Conservation (phyloP, 208 protist genomes). For the Balamuthia mandrillaris region DNA sequence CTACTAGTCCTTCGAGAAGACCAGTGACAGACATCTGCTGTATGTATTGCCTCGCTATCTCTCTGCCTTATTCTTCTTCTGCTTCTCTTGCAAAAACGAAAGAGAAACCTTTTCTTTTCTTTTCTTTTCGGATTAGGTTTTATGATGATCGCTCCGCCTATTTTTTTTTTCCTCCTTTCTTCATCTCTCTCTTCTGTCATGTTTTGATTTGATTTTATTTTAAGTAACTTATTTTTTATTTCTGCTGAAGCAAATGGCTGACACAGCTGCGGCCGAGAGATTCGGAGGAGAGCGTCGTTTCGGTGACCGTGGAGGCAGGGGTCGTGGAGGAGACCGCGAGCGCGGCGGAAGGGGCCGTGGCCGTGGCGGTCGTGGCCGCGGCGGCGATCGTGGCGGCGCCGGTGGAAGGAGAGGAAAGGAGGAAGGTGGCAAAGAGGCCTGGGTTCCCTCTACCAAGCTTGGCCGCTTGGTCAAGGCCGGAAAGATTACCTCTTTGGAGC, state of each 20-base stretch:
- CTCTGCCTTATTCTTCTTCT: too few relatives aligned
- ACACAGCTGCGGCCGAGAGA: constrained; percentile 36
- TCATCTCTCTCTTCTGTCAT: not conserved
- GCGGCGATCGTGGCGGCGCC: constrained; percentile 23
- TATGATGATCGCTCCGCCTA: too few relatives aligned
- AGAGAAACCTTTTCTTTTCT: too few relatives aligned
- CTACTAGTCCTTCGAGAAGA: too few relatives aligned
- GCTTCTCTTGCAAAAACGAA: too few relatives aligned
- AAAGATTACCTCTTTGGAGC: constrained; percentile 94
- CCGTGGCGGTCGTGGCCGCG: constrained; percentile 47
- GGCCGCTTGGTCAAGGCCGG: constrained; percentile 88
- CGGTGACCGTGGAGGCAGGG: constrained; percentile 35
- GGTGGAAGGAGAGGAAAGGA: constrained; percentile 52
- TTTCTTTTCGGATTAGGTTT: too few relatives aligned
- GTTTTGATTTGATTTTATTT: not conserved
- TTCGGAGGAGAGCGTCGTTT: not conserved
- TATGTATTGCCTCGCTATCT: too few relatives aligned
- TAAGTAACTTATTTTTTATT: not conserved
- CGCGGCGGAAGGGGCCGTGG: constrained; percentile 46
- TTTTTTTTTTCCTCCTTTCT: too few relatives aligned
- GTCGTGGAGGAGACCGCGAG: not conserved
- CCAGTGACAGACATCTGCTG: too few relatives aligned
- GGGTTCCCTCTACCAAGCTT: constrained; percentile 98
- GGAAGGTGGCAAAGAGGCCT: constrained; percentile 79
- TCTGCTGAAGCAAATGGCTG: constrained; percentile 35